Evolutionary conservation across 208 protist species (phyloP), one percentile per base, ranked within the genome.

Genomic region (Leptomonas pyrrhocoris): DNA sequence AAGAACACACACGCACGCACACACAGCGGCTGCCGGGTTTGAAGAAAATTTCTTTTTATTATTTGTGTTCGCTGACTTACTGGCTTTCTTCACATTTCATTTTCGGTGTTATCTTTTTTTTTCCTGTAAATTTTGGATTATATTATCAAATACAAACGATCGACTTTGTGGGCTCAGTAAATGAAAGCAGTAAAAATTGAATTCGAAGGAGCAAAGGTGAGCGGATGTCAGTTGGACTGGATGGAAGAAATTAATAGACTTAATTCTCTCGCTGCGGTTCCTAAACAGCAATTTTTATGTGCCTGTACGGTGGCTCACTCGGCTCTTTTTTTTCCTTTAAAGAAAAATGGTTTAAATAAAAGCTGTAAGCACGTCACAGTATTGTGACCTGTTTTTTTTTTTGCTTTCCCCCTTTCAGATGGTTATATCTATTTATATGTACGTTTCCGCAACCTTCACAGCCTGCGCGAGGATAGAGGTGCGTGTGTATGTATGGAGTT

Each of bases 91-190:
- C 34, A 18, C 59, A 56, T 78, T 73, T 51, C 23, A 50, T 45
- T 58, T 59, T 65, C 19, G 16, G 53, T 43, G 16, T 58, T 68
- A 58, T 58, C 55, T 55, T 45, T 56, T 28, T 31, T 67, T 23
- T 27, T 19, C 34, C 34, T 38, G 34, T 3, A 9, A 9, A 9
- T 3, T 38, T 12, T 38, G 34, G 0, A 12, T 48, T 64, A 43
- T 53, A 50, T 50, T 65, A 61, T 11, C 45, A 62, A 56, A 36
- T 36, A 53, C 2, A 23, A 2, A 59, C 50, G 53, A 65, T 50
- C 66, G 55, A 48, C 8, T 69, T 46, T 6, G 38, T 68, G 27
- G 31, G 34, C 31, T 28, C 18, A 30, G 18, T 56, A 59, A 60
- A 16, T 27, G 42, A 48, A 55, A 61, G 3, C 15, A 59, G 18